These are phyloP conservation scores for Leccinum pellstonianum DNA, from an alignment of 768 basidiomycete species.

Conservation along the genomic window DNA sequence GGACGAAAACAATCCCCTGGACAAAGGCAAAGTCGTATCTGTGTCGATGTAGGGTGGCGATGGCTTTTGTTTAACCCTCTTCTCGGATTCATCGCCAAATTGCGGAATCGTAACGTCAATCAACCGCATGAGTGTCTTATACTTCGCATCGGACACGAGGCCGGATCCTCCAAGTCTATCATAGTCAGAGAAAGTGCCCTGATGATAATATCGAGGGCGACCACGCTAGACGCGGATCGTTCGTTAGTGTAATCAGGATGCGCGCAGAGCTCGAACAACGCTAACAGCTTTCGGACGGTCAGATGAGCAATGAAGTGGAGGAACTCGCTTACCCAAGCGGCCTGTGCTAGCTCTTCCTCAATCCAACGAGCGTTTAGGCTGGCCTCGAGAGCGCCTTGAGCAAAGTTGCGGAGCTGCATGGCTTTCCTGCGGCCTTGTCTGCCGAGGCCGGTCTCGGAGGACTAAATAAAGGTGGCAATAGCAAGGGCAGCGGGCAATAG, in stretches of 20 bases:
- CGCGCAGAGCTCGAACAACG: conserved; percentile 70
- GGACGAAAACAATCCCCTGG: conserved; percentile 54
- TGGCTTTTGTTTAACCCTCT: conserved; percentile 18
- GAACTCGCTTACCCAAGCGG: conserved; percentile 61
- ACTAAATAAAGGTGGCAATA: conserved; percentile 66
- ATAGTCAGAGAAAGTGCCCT: conserved; percentile 56
- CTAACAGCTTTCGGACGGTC: conserved; percentile 48
- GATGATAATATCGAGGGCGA: conserved; percentile 67
- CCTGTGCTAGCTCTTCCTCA: conserved; percentile 71
- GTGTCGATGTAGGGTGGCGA: conserved; percentile 23
- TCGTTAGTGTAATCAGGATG: conserved; percentile 59
- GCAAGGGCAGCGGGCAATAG: conserved; percentile 62
- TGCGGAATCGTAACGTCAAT: conserved; percentile 89
- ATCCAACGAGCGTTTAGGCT: conserved; percentile 71
- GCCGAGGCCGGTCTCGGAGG: conserved; percentile 58
- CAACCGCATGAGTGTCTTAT: conserved; percentile 88
- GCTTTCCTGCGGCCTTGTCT: conserved; percentile 53
- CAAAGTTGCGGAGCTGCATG: conserved; percentile 60
- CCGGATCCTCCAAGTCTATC: conserved; percentile 58
- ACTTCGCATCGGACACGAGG: conserved; percentile 81
- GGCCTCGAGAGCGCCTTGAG: conserved; percentile 67
- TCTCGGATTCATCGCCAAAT: conserved; percentile 52
- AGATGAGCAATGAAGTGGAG: conserved; percentile 7
- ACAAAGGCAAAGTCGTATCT: conserved; percentile 46
- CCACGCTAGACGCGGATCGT: conserved; percentile 55